Percentiles rank a stretch among this genome's conserved stretches.
phyloP scores from a whole-genome alignment of 768 basidiomycete species.

The Paxillus rubicundulus region DNA sequence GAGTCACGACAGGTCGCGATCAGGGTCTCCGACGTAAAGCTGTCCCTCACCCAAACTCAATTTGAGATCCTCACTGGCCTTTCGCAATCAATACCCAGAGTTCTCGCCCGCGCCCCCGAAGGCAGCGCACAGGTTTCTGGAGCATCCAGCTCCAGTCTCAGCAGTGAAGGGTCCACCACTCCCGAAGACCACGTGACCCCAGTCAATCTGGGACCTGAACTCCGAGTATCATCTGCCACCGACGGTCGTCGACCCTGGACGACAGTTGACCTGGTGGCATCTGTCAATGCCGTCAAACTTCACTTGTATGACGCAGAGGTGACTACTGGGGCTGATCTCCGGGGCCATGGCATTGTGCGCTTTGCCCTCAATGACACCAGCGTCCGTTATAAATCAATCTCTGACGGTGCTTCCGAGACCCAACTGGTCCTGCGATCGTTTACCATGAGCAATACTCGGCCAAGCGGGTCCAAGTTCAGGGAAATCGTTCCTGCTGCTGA shows the following conservation, averaged over 20 bases:
- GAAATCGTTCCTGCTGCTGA: slow-evolving; percentile 93
- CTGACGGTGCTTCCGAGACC: slow-evolving; percentile 81
- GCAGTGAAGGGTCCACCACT: neutral
- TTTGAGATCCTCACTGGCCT: slow-evolving; percentile 70
- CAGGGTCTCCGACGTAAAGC: slow-evolving; percentile 77
- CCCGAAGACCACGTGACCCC: slow-evolving; percentile 3
- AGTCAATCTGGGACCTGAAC: slow-evolving; percentile 51
- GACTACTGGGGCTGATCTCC: slow-evolving; percentile 51
- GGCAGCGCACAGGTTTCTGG: slow-evolving; percentile 33
- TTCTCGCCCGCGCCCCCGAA: slow-evolving; percentile 52
- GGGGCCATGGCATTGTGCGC: slow-evolving; percentile 77
- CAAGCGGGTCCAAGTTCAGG: slow-evolving; percentile 80
- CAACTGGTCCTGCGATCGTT: slow-evolving; percentile 89
- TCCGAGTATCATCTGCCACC: slow-evolving; percentile 34
- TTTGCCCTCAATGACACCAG: slow-evolving; percentile 81
- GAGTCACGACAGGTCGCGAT: slow-evolving; percentile 53
- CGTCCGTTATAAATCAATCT: slow-evolving; percentile 76
- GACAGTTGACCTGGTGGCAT: slow-evolving; percentile 69
- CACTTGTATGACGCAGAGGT: slow-evolving; percentile 81
- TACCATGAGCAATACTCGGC: slow-evolving; percentile 84
- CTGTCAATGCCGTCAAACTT: slow-evolving; percentile 68
- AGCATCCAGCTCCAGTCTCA: slow-evolving; percentile 13
- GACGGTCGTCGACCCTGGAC: slow-evolving; percentile 48
- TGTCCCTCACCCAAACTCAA: slow-evolving; percentile 82
- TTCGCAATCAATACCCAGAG: slow-evolving; percentile 63